phyloP scores from a whole-genome alignment of 495 filamentous ascomycete genomes.

The Aspergillus leporis region DNA sequence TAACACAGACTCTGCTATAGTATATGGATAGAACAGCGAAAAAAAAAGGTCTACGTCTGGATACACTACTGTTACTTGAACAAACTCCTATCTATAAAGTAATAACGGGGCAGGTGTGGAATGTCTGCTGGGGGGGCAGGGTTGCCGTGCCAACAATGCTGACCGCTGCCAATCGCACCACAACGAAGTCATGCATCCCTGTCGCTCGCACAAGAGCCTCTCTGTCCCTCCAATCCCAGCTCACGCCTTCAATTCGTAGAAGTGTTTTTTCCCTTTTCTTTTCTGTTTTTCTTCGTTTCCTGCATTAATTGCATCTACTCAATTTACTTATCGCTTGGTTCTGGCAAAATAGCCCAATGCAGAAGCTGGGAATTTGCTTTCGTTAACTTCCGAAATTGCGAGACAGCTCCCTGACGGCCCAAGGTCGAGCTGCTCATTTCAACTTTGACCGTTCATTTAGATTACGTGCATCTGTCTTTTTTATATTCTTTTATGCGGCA shows the following conservation, averaged over 20 bases:
- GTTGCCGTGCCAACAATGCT: conserved; percentile 40
- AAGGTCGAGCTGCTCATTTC: not conserved
- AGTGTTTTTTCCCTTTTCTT: not conserved
- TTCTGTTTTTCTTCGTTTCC: conserved; percentile 3
- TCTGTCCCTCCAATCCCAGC: not conserved
- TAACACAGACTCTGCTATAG: too few relatives aligned
- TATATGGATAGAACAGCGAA: too few relatives aligned
- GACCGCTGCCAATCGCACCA: conserved; percentile 18
- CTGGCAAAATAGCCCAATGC: not conserved
- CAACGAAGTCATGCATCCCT: conserved; percentile 16
- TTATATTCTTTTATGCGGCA: not conserved
- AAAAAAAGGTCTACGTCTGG: too few relatives aligned
- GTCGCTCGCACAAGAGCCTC: conserved; percentile 2
- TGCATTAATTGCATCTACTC: too few relatives aligned
- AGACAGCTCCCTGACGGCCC: not conserved
- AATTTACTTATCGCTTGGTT: not conserved
- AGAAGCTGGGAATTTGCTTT: not conserved
- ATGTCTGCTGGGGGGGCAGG: not conserved
- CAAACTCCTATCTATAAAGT: too few relatives aligned
- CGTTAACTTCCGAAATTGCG: not conserved
- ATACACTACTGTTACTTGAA: too few relatives aligned
- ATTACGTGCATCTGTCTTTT: not conserved
- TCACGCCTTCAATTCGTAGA: not conserved
- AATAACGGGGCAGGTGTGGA: not conserved
- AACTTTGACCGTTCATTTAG: not conserved